These are phyloP conservation scores for Punctularia strigosozonata DNA, from an alignment of 768 basidiomycete species.

Conservation along the genomic window DNA sequence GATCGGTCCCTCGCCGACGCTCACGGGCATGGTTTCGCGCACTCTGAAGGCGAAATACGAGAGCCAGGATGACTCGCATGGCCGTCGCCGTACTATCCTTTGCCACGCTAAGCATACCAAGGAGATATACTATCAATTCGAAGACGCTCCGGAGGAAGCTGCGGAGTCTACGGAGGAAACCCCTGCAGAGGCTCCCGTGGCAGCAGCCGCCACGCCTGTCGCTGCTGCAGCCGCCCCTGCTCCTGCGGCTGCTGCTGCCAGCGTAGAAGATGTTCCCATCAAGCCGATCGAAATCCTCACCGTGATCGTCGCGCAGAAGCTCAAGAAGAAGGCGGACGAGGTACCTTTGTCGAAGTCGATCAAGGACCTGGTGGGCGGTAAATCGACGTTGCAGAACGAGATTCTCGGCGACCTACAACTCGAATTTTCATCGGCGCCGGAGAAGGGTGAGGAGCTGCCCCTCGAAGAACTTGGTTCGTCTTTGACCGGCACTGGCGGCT, in stretches of 20 bases:
- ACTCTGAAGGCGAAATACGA: conserved; percentile 94
- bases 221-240: conserved; percentile 30
- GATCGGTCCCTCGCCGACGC: conserved; percentile 90
- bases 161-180: conserved; percentile 19
- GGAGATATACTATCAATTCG: conserved; percentile 97
- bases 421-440: conserved; percentile 90
- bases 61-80: conserved; percentile 72
- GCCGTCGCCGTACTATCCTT: conserved; percentile 67
- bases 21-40: conserved; percentile 88
- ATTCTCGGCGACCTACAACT: conserved; percentile 94
- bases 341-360: conserved; percentile 87
- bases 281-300: conserved; percentile 83
- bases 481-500: conserved; percentile 76
- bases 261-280: conserved; percentile 83
- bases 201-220: conserved; percentile 25
- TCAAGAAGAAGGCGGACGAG: conserved; percentile 91
- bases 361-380: conserved; percentile 97
- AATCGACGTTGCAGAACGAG: conserved; percentile 98
- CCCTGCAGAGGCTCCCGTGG: conserved; percentile 16
- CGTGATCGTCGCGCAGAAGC: conserved; percentile 90
- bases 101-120: conserved; percentile 94
- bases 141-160: conserved; percentile 52
- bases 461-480: conserved; percentile 91
- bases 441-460: conserved; percentile 96
- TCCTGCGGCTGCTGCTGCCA: conserved; percentile 51